Percentiles rank a stretch among this genome's conserved stretches.
Conservation (phyloP, 257 asterid species). For the Paraleonurus japonicus region DNA sequence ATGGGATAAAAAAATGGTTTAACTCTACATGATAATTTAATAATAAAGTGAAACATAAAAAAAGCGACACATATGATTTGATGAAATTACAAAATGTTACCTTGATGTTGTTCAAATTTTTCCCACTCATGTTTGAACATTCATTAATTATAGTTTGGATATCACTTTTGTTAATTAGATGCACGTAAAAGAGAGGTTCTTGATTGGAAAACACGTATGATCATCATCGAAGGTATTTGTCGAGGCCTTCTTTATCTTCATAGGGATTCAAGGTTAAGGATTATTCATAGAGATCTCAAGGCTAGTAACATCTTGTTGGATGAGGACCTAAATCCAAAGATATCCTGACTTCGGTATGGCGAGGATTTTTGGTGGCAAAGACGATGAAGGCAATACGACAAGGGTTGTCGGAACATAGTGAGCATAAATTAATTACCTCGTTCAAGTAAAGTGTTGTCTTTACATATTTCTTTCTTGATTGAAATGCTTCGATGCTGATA, state of each 20-base stretch:
- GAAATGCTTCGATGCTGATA: neutral
- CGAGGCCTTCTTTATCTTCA: conserved; percentile 45
- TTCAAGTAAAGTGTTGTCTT: neutral
- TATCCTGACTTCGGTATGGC: conserved; percentile 44
- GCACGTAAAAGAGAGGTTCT: conserved; percentile 18
- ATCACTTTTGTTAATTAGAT: neutral
- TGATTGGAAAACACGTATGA: conserved; percentile 33
- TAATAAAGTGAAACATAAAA: no score
- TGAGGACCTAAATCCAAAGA: conserved; percentile 31
- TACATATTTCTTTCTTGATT: neutral
- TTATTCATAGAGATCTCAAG: conserved; percentile 31
- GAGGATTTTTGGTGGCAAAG: conserved; percentile 28
- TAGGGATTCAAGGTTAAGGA: conserved; percentile 36
- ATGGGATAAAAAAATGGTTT: no score
- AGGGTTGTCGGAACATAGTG: conserved; percentile 48
- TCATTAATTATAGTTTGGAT: neutral
- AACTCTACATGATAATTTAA: no score
- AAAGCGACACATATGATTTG: no score
- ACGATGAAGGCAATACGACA: conserved; percentile 30
- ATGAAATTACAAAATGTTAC: no score
- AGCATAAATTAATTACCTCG: conserved; percentile 5
- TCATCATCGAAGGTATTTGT: conserved; percentile 37
- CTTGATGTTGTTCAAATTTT: no score
- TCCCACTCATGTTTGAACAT: neutral
- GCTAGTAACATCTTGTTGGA: conserved; percentile 33